Base-by-base conservation (phyloP, 1,284 basidiomycete species). In the Meripilus lineatus region DNA sequence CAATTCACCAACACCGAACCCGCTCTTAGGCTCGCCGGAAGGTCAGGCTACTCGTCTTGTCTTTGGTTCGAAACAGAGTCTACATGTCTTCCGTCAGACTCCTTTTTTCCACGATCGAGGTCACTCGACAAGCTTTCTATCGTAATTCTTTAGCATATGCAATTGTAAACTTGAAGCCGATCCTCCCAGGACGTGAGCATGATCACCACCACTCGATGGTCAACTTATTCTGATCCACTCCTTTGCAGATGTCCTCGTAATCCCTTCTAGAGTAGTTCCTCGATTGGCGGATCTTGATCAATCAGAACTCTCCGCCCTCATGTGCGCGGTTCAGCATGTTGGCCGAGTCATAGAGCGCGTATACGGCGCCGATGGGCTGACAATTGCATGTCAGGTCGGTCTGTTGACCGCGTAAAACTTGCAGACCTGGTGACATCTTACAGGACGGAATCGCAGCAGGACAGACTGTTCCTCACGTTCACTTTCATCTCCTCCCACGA, bases 131-230 rank as follows among this genome's bases (percentile, higher is more conserved):
- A 64, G 82, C 77, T 0, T 95, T 96, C 66, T 87, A 85, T 59
- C 75, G 79, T 32, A 77, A 80, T 1, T 54, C 78, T 0, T 69
- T 85, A 11, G 81, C 85, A 0, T 85, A 80, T 59, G 93, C 88
- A 3, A 85, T 95, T 52, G 93, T 95, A 37, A 96, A 96, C 62
- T 77, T 95, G 50, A 95, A 93, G 58, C 93, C 93, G 1, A 81
- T 96, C 50, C 81, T 95, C 8, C 91, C 91, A 18, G 93, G 93
- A 35, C 92, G 92, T 94, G 62, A 67, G 91, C 75, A 17, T 39
- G 36, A 38, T 40, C 35, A 17, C 14, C 26, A 40, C 35, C 23
- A 28, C 17, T 7, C 21, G 5, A 6, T n/a, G 22, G 6, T 40
- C 23, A 40, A 6, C 23, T 34, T 26, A 15, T 22, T 34, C 11